Evolutionary conservation across 2,329 filamentous ascomycete genomes (phyloP).

Genomic region (Acrocalymma vagum): DNA sequence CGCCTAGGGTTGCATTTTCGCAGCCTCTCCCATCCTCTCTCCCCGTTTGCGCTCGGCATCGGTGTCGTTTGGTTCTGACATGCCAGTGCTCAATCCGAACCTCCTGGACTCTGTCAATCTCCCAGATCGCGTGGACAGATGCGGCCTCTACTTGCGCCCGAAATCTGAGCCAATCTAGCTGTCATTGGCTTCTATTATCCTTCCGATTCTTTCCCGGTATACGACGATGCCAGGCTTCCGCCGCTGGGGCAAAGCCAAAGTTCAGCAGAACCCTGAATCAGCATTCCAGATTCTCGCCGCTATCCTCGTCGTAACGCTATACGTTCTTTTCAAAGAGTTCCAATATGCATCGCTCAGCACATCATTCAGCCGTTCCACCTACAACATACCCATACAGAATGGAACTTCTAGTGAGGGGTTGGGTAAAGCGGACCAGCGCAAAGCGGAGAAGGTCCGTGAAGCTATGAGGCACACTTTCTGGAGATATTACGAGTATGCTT

Average conservation of each 20-base stretch:
- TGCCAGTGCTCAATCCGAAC: constrained; percentile 2
- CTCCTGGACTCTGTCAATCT: too few relatives aligned
- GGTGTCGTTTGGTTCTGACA: too few relatives aligned
- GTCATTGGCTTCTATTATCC: constrained; percentile 11
- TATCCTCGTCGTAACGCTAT: constrained; percentile 49
- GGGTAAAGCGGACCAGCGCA: constrained; percentile 43
- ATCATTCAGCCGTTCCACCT: too few relatives aligned
- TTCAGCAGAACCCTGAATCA: constrained; percentile 50
- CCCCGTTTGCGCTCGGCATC: too few relatives aligned
- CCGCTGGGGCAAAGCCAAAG: constrained; percentile 47
- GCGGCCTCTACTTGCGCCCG: constrained; percentile 25
- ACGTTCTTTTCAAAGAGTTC: constrained; percentile 50
- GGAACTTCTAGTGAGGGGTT: too few relatives aligned
- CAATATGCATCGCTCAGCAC: too few relatives aligned
- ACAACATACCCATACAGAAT: constrained; percentile 45
- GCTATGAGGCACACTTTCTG: constrained; percentile 52
- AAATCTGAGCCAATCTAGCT: constrained; percentile 24
- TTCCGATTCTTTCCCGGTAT: constrained; percentile 8
- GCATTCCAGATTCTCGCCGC: constrained; percentile 52
- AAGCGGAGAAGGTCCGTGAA: constrained; percentile 42
- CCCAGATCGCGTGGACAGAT: constrained; percentile 31
- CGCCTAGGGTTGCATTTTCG: too few relatives aligned
- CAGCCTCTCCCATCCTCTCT: too few relatives aligned
- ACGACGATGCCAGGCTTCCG: constrained; percentile 43
- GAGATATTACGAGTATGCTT: constrained; percentile 49